phyloP scores from a whole-genome alignment of 176 grass and related monocot species.

The Cenchrus fungigraminus region DNA sequence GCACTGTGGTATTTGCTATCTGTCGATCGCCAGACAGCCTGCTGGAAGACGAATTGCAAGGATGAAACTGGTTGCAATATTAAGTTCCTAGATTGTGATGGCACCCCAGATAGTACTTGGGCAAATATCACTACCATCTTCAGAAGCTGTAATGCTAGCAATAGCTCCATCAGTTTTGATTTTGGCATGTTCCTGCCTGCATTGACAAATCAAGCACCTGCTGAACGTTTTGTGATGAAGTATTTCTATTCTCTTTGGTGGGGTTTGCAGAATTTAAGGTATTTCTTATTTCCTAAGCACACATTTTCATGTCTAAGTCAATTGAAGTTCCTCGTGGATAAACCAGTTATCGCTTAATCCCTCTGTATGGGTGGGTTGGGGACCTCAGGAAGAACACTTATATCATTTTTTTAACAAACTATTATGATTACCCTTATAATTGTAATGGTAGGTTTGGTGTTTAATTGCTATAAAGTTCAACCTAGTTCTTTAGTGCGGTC shows the following conservation, averaged over 20 bases:
- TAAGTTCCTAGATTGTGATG: constrained; percentile 74
- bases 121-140: constrained; percentile 52
- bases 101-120: constrained; percentile 47
- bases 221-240: constrained; percentile 71
- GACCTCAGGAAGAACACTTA: neutral
- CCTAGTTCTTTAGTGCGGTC: neutral
- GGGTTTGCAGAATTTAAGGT: constrained; percentile 99
- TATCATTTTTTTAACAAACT: neutral
- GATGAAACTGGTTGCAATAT: constrained; percentile 55
- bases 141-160: constrained; percentile 48
- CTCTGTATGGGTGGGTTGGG: constrained; percentile 4
- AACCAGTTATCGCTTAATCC: neutral
- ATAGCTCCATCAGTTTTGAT: constrained; percentile 33
- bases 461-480: constrained; percentile 13
- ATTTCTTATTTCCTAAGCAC: constrained; percentile 31
- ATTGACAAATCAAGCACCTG: constrained; percentile 66
- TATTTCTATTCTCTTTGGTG: constrained; percentile 99
- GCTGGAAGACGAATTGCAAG: constrained; percentile 81
- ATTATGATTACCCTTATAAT: neutral
- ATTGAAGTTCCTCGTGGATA: neutral
- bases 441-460: neutral
- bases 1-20: constrained; percentile 88
- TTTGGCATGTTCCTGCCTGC: constrained; percentile 86
- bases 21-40: constrained; percentile 85
- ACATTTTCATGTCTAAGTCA: neutral